Evolutionary conservation across 2,329 filamentous ascomycete genomes (phyloP).

Genomic region (Magnaporthiopsis rhizophila): DNA sequence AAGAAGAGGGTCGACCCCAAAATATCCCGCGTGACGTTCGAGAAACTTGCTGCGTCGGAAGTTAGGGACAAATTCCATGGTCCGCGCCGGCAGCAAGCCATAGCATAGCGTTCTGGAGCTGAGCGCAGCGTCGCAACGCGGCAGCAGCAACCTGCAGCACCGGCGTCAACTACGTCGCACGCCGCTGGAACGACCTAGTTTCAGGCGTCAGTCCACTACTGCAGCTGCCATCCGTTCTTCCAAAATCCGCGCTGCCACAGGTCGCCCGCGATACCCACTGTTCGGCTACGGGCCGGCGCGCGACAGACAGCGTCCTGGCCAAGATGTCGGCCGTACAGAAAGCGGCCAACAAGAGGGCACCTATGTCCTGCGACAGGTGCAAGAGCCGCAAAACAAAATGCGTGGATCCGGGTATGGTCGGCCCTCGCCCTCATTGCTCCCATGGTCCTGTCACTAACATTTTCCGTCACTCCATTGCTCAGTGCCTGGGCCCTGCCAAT

Average conservation of each 20-base stretch:
- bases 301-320: no score
- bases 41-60: neutral
- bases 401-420: constrained; percentile 11
- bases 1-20: neutral
- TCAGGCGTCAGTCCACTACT: neutral
- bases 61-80: neutral
- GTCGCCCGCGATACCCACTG: neutral
- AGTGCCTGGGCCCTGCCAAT: constrained; percentile 21
- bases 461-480: neutral
- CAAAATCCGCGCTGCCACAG: neutral
- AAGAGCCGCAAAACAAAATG: constrained; percentile 22
- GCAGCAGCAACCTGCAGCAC: neutral
- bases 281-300: no score
- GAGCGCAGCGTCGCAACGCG: neutral
- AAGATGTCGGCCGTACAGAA: neutral
- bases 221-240: neutral
- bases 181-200: neutral
- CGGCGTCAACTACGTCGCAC: neutral
- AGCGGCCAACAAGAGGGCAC: constrained; percentile 16
- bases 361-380: constrained; percentile 23
- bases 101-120: neutral
- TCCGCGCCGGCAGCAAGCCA: no score
- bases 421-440: no score
- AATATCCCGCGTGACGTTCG: neutral
- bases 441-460: neutral